Base-by-base conservation (phyloP, 106 monocot species). In the Alisma plantagoaquatica region DNA sequence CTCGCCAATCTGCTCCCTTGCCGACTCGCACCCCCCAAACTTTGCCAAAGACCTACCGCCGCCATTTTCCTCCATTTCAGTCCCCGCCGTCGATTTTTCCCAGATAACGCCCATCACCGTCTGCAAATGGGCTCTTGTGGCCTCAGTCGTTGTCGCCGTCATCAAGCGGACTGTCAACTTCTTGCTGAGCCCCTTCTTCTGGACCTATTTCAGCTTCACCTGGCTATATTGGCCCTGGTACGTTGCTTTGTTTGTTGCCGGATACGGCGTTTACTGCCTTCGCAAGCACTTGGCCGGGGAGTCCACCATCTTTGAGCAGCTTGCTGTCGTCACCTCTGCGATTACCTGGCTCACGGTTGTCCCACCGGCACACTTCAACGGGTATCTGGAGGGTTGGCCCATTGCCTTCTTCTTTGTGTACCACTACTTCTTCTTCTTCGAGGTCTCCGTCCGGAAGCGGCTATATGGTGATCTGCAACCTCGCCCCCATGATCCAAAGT, bases 371-470 rank as follows among this genome's bases (percentile, higher is more conserved):
- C 72, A 82, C 33, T 78, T 75, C 65, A 88, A 88, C 46, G 87
- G 87, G 9, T 88, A 68, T 57, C 58, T 88, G 19, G 75, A 82
- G 30, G 87, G 87, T 31, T 88, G 87, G 87, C 87, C 87, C 14
- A 9, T 88, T 22, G 87, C 33, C 7, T 66, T 88, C 60, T 88
- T 88, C 71, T 73, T 82, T 58, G 52, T 82, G 7, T 87, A 87
- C 70, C 87, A 87, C 21, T 88, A 88, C 69, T 82, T 88, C 75
- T 88, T 88, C 78, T 88, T 88, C 70, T 82, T 88, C 43, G 82
- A 88, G 63, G 72, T 75, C 16, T 58, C 78, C 14, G 87, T 88
- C 9, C 70, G 87, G 14, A 59, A 53, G 24, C 68, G 82, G 25
- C 61, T 88, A 53, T 88, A 88, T 25, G 82, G 87, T 2, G 82